Percentiles rank a stretch among this genome's conserved stretches.
These are phyloP conservation scores for Saccharum hybrid DNA, from an alignment of 202 grass and related monocot species.

Conservation along the genomic window DNA sequence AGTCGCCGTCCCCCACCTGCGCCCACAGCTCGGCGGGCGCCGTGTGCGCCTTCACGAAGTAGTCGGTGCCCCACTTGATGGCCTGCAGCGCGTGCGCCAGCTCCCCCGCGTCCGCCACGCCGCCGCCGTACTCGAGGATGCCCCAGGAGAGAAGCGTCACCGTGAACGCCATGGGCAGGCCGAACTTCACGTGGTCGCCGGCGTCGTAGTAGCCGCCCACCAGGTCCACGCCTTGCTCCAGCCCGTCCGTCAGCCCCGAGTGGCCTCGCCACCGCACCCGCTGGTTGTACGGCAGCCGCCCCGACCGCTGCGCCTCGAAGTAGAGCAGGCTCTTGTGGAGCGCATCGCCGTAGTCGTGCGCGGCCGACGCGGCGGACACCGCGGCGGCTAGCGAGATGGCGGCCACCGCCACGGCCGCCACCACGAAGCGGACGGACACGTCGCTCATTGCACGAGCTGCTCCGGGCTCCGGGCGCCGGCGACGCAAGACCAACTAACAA, in stretches of 20 bases:
- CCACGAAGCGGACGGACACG: constrained; percentile 41
- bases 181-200: constrained; percentile 91
- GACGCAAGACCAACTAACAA: neutral
- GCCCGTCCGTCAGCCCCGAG: constrained; percentile 88
- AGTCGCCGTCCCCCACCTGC: constrained; percentile 73
- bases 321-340: constrained; percentile 82
- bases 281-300: constrained; percentile 90
- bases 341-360: constrained; percentile 76
- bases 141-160: constrained; percentile 80
- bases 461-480: neutral
- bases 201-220: constrained; percentile 94
- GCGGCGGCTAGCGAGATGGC: neutral
- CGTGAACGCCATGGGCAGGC: constrained; percentile 94
- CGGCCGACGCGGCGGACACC: neutral
- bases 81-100: constrained; percentile 62
- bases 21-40: constrained; percentile 62
- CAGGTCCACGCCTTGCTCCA: constrained; percentile 86
- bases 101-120: constrained; percentile 55
- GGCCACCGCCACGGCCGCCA: neutral
- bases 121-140: constrained; percentile 60
- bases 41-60: constrained; percentile 83
- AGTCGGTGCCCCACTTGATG: constrained; percentile 84
- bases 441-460: constrained; percentile 49
- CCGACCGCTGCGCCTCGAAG: constrained; percentile 94
- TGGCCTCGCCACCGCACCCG: constrained; percentile 76